Evolutionary conservation across 129 eudicot genomes (phyloP).

Genomic region (Ambrosia artemisiifolia): DNA sequence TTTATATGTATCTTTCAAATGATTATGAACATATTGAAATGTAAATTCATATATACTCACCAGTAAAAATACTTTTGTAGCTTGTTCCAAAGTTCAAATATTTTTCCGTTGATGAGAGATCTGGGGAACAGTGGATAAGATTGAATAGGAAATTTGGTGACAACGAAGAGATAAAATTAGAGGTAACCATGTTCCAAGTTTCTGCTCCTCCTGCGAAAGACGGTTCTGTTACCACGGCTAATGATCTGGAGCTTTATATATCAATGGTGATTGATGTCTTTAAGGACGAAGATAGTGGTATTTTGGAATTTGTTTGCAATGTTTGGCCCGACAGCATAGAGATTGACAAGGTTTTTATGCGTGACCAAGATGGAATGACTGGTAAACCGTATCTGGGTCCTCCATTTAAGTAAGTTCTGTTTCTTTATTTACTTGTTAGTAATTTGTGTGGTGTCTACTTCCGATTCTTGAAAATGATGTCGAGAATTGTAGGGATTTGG

Average conservation of each 20-base stretch:
- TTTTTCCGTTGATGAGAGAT: slow-evolving; percentile 65
- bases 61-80: slow-evolving; percentile 28
- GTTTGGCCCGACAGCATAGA: slow-evolving; percentile 78
- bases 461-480: background rate
- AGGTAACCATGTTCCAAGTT: slow-evolving; percentile 83
- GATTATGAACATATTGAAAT: background rate
- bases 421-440: background rate
- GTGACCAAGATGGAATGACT: slow-evolving; percentile 40
- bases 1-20: no score
- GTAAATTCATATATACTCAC: background rate
- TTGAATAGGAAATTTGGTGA: slow-evolving; percentile 62
- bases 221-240: slow-evolving; percentile 30
- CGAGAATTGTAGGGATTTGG: background rate
- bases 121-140: slow-evolving; percentile 88
- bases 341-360: slow-evolving; percentile 56
- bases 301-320: slow-evolving; percentile 79
- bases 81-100: slow-evolving; percentile 46
- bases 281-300: slow-evolving; percentile 49
- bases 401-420: slow-evolving; percentile 52
- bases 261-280: slow-evolving; percentile 57
- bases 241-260: slow-evolving; percentile 61
- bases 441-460: background rate
- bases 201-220: slow-evolving; percentile 47
- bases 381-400: slow-evolving; percentile 76
- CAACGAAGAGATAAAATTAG: slow-evolving; percentile 77